Conservation (phyloP, 208 protist species). For the Wallacemonas sp. region DNA sequence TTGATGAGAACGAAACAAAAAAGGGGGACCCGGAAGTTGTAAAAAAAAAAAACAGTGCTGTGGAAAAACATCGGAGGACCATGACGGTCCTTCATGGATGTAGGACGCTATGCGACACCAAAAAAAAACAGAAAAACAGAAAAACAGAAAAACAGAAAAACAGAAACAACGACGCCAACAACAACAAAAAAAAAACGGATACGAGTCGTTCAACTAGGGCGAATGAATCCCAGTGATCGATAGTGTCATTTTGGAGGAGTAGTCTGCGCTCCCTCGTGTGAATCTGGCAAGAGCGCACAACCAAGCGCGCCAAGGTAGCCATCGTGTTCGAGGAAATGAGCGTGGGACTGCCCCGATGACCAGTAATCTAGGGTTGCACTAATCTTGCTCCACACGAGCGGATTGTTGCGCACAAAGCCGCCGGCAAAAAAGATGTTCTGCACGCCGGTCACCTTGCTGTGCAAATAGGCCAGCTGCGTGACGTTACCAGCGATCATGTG, state of each 20-base stretch:
- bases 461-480: slow-evolving; percentile 96
- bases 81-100: no score
- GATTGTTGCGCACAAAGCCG: slow-evolving; percentile 94
- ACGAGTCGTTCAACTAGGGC: neutral
- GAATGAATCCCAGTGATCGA: no score
- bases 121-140: no score
- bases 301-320: slow-evolving; percentile 96
- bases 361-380: slow-evolving; percentile 93
- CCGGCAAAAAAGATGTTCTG: slow-evolving; percentile 95
- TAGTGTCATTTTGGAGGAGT: slow-evolving; percentile 6
- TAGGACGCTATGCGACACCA: no score
- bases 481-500: slow-evolving; percentile 97
- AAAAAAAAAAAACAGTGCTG: no score
- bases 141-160: no score
- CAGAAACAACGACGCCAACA: no score
- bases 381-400: slow-evolving; percentile 90
- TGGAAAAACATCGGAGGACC: no score
- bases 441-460: slow-evolving; percentile 88
- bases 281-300: slow-evolving; percentile 47
- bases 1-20: no score
- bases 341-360: slow-evolving; percentile 88
- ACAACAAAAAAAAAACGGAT: slow-evolving; percentile 16
- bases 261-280: neutral
- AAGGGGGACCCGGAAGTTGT: no score
- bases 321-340: slow-evolving; percentile 96